Percentiles rank a stretch among this genome's conserved stretches.
phyloP scores from a whole-genome alignment of 768 basidiomycete genomes.

The Panaeolus papilionaceus region DNA sequence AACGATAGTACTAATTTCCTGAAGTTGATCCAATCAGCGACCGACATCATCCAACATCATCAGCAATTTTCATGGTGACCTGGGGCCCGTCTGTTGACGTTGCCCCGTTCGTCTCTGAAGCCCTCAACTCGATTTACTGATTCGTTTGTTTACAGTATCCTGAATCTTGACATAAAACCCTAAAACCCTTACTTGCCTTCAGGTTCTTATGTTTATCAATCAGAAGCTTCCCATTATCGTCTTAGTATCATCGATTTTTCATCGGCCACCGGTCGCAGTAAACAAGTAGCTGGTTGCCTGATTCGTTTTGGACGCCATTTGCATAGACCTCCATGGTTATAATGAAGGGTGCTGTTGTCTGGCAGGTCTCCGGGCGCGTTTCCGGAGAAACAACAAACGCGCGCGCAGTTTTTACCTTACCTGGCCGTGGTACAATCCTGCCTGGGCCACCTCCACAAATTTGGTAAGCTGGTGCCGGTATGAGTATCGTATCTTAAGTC shows the following conservation, averaged over 20 bases:
- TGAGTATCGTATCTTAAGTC: neutral
- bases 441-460: neutral
- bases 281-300: neutral
- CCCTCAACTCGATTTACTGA: neutral
- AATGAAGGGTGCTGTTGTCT: neutral
- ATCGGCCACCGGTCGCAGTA: neutral
- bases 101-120: neutral
- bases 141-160: neutral
- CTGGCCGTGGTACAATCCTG: neutral
- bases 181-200: constrained; percentile 1
- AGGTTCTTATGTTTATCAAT: constrained; percentile 5
- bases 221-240: constrained; percentile 5
- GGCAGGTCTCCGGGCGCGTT: constrained; percentile 3
- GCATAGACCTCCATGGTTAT: neutral
- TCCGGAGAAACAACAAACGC: neutral
- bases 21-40: neutral
- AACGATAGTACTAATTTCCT: too few relatives aligned
- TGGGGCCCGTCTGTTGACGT: neutral
- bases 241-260: neutral
- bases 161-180: neutral
- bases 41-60: neutral
- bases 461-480: neutral
- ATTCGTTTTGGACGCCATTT: neutral
- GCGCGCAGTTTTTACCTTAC: neutral
- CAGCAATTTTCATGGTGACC: neutral